Evolutionary conservation across 495 filamentous ascomycete species (phyloP).

Genomic region (Ramalina peruviana): DNA sequence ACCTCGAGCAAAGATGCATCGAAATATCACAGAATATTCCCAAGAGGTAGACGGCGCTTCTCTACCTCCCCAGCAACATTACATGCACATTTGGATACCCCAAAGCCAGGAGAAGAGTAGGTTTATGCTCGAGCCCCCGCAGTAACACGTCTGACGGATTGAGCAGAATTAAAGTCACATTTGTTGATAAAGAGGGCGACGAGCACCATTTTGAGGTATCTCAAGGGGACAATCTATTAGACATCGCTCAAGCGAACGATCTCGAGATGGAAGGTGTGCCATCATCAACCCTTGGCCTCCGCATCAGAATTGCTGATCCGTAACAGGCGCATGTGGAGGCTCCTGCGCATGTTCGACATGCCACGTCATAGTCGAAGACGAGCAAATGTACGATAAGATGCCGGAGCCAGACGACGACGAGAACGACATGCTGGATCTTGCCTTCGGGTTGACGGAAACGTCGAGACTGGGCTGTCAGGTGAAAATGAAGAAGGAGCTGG

Average conservation of each 20-base stretch:
- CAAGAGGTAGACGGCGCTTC: slow-evolving; percentile 40
- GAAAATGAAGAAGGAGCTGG: slow-evolving; percentile 74
- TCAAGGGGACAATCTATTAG: slow-evolving; percentile 80
- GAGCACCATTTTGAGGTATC: slow-evolving; percentile 63
- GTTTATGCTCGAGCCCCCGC: background rate
- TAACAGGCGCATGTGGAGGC: slow-evolving; percentile 73
- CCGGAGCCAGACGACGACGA: slow-evolving; percentile 90
- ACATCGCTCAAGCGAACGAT: slow-evolving; percentile 89
- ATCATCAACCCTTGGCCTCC: background rate
- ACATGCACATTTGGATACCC: slow-evolving; percentile 71
- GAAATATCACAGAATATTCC: background rate
- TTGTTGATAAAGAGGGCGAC: slow-evolving; percentile 84
- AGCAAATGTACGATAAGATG: slow-evolving; percentile 80
- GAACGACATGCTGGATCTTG: slow-evolving; percentile 97
- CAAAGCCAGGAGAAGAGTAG: slow-evolving; percentile 91
- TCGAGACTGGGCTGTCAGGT: slow-evolving; percentile 94
- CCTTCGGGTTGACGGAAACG: slow-evolving; percentile 92
- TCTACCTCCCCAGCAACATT: slow-evolving; percentile 42
- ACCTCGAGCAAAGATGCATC: no score
- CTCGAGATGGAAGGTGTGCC: slow-evolving; percentile 83
- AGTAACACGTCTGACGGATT: background rate
- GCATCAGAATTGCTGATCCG: background rate
- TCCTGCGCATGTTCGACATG: slow-evolving; percentile 96
- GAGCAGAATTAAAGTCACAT: slow-evolving; percentile 69
- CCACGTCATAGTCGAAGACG: slow-evolving; percentile 81